A percentile compares a stretch with the other conserved stretches of the same genome.
phyloP scores from a whole-genome alignment of 139 green algal species.

The Nannochloris sp. region DNA sequence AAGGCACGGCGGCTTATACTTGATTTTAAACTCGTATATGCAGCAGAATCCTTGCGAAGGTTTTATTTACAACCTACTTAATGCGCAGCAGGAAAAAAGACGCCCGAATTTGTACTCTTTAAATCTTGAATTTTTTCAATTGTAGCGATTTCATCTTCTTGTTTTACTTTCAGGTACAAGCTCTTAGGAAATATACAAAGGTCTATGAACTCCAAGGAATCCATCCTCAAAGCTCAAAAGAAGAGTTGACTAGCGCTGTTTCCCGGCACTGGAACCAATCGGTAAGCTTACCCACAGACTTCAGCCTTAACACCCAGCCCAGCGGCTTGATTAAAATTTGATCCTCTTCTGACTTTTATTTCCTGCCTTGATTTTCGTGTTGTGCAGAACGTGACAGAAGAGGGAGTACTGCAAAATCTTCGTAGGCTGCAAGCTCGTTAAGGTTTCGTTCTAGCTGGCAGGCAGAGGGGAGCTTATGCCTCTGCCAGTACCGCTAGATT shows the following conservation, averaged over 20 bases:
- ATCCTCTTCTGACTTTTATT: neutral
- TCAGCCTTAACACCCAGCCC: neutral
- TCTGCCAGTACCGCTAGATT: too few relatives aligned
- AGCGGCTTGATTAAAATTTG: neutral
- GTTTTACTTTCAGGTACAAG: conserved; percentile 6
- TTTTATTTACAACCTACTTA: neutral
- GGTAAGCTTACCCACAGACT: neutral
- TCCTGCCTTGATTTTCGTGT: neutral
- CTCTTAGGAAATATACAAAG: conserved; percentile 35
- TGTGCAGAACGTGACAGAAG: conserved; percentile 25
- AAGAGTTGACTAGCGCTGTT: conserved; percentile 22
- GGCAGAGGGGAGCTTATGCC: too few relatives aligned
- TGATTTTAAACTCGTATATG: neutral
- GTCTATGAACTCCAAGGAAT: conserved; percentile 24
- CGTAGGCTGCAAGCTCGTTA: neutral
- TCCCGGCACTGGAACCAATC: conserved; percentile 25
- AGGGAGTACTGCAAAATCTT: conserved; percentile 25
- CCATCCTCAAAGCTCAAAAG: conserved; percentile 23
- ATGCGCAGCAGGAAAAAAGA: neutral
- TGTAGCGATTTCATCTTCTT: neutral
- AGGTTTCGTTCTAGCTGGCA: too few relatives aligned
- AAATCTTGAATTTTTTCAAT: neutral
- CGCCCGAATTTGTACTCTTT: too few relatives aligned
- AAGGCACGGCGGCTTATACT: neutral
- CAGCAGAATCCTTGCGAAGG: neutral